Evolutionary conservation across 768 basidiomycete species (phyloP), one percentile per base, ranked within the genome.

Genomic region (Boletus bicolor): DNA sequence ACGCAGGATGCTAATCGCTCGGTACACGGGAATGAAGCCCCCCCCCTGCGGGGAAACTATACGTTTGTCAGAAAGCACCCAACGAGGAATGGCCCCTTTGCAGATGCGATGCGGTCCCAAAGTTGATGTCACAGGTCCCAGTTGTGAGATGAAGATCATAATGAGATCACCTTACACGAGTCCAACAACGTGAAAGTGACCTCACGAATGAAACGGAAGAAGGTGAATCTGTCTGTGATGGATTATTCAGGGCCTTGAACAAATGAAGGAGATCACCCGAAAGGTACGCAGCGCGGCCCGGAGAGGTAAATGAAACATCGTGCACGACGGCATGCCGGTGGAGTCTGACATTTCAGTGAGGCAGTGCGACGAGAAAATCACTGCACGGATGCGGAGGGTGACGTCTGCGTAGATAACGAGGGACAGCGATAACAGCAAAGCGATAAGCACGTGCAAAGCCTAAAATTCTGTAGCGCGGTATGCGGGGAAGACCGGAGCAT

Each of bases 341-440:
- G 57, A 49, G 60, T 58, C 12, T 43, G 30, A 30, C 38, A 39
- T 45, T 49, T 24, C 21, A 24, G 21, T 24, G 45, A 50, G 58
- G 62, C 63, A 24, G 56, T 64, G 56, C 54, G 38, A 34, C 55
- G 54, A 64, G 62, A 57, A 61, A 58, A 61, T 61, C 63, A 51
- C 45, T 43, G 51, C 2, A 53, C 58, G 24, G 49, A 60, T 54
- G 51, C 2, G 57, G 21, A 24, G 21, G 21, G 57, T 63, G 64
- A 63, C 64, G 56, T 65, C 26, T 56, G 51, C 45, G 51, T 24
- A 45, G 59, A 61, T 61, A 55, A 47, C 26, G 50, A 38, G 53
- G 36, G 49, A 51, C 47, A 24, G 3, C 49, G 61, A 62, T 62
- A 61, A 44, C 57, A 34, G 43, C 21, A 26, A 49, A 36, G 21